These are phyloP conservation scores for Clitoria ternatea DNA, from an alignment of 306 rosid species.

Conservation along the genomic window DNA sequence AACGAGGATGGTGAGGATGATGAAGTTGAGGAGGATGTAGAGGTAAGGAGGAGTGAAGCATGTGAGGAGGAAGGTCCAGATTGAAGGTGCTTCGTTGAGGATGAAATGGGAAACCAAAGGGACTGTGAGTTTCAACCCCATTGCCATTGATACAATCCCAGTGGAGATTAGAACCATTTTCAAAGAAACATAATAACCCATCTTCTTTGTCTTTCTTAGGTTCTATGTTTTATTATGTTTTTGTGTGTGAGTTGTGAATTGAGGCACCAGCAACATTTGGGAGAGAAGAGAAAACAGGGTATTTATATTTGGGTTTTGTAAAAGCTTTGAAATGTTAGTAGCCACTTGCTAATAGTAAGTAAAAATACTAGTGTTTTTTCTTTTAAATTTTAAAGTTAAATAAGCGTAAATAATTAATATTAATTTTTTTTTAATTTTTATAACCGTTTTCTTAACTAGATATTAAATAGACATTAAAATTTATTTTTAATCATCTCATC, in stretches of 20 bases:
- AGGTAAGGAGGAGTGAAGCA: slow-evolving; percentile 83
- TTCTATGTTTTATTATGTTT: neutral
- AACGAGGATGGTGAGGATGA: slow-evolving; percentile 79
- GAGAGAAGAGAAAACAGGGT: neutral
- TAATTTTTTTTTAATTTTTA: no score
- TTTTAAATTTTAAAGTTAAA: no score
- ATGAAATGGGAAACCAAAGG: slow-evolving; percentile 55
- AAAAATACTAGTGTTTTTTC: no score
- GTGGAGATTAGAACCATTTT: slow-evolving; percentile 52
- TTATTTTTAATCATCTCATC: no score
- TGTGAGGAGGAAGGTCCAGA: slow-evolving; percentile 48
- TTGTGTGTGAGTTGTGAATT: neutral
- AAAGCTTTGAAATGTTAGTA: no score
- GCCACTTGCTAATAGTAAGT: no score
- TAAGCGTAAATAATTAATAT: no score
- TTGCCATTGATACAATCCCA: slow-evolving; percentile 57
- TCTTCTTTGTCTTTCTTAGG: neutral
- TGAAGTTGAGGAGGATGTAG: slow-evolving; percentile 65
- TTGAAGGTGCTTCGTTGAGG: slow-evolving; percentile 52
- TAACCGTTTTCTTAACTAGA: no score
- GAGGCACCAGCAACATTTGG: no score
- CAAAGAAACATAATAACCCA: slow-evolving; percentile 36
- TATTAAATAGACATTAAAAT: no score
- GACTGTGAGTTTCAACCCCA: slow-evolving; percentile 55
- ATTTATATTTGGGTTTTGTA: neutral